A percentile compares a stretch with the other conserved stretches of the same genome.
Evolutionary conservation across 1,284 basidiomycete species (phyloP).

Genomic region (Ceratobasidium sp.): DNA sequence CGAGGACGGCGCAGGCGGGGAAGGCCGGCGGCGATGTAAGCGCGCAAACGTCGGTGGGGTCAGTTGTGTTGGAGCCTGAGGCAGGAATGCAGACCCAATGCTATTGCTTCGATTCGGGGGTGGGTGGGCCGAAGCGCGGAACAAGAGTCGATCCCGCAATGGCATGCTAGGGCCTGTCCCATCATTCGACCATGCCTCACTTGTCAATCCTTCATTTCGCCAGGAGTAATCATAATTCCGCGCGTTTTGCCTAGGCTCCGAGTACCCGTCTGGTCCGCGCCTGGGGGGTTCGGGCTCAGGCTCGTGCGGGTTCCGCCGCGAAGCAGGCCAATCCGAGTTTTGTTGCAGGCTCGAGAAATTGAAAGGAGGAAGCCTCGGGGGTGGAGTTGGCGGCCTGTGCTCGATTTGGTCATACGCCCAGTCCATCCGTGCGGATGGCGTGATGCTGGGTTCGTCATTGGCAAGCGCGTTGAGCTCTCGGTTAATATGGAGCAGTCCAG

Average conservation of each 20-base stretch:
- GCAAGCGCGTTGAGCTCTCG: constrained; percentile 19
- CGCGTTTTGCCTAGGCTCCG: constrained; percentile 3
- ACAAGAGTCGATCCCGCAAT: constrained; percentile 27
- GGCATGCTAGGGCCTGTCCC: constrained; percentile 5
- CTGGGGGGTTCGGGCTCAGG: background rate
- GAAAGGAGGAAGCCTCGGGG: constrained; percentile 22
- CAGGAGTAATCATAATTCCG: constrained; percentile 7
- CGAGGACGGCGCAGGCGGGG: background rate
- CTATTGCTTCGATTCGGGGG: background rate
- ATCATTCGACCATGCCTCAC: constrained; percentile 22
- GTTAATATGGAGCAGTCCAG: constrained; percentile 23
- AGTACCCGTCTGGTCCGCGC: constrained; percentile 10
- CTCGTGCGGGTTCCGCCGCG: background rate
- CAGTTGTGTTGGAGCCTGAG: background rate
- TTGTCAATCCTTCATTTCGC: constrained; percentile 3
- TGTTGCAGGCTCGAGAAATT: constrained; percentile 16
- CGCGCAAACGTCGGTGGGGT: constrained; percentile 9
- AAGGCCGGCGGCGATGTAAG: constrained; percentile 11
- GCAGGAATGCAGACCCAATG: background rate
- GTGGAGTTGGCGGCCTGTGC: constrained; percentile 9
- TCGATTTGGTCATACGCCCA: constrained; percentile 18
- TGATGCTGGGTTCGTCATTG: background rate
- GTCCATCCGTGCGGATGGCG: constrained; percentile 5
- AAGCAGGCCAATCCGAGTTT: constrained; percentile 23
- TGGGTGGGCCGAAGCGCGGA: constrained; percentile 21